A percentile compares a stretch with the other conserved stretches of the same genome.
These are phyloP conservation scores for Penicillium cosmopolitanum DNA, from an alignment of 495 filamentous ascomycete genomes.

Conservation along the genomic window DNA sequence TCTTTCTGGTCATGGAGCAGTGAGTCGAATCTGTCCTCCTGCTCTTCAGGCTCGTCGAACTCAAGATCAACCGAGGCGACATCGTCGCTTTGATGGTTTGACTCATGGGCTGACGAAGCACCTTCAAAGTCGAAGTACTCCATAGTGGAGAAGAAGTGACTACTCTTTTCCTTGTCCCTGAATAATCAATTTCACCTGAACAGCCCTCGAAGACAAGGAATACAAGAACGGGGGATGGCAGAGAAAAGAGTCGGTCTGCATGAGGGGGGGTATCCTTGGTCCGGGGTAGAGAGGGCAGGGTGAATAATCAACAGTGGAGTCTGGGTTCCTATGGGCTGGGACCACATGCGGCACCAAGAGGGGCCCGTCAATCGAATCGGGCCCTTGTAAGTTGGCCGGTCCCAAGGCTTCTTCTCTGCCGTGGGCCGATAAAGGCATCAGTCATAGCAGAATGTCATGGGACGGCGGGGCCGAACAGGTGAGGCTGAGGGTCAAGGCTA, in stretches of 20 bases:
- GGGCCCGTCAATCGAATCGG: slow-evolving; percentile 14
- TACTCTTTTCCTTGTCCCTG: not conserved
- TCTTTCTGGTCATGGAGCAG: slow-evolving; percentile 39
- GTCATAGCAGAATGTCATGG: slow-evolving; percentile 19
- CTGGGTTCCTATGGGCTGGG: slow-evolving; percentile 16
- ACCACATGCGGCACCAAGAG: slow-evolving; percentile 15
- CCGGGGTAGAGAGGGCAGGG: slow-evolving; percentile 38
- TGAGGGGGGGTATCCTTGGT: slow-evolving; percentile 33
- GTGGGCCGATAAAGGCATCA: slow-evolving; percentile 23
- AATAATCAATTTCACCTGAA: not conserved
- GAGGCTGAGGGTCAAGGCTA: slow-evolving; percentile 3
- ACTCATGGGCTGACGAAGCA: slow-evolving; percentile 46
- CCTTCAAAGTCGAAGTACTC: slow-evolving; percentile 61
- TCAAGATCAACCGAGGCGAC: slow-evolving; percentile 45
- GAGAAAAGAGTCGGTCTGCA: slow-evolving; percentile 29
- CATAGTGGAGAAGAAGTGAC: slow-evolving; percentile 30
- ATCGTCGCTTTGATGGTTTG: slow-evolving; percentile 43
- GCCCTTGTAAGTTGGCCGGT: slow-evolving; percentile 7
- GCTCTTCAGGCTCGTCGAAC: slow-evolving; percentile 42
- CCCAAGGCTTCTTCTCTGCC: slow-evolving; percentile 10
- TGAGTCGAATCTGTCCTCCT: slow-evolving; percentile 37
- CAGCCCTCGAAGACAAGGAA: slow-evolving; percentile 6
- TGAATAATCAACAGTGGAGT: slow-evolving; percentile 34
- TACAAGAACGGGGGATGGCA: slow-evolving; percentile 15
- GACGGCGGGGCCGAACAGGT: not conserved